These are phyloP conservation scores for Fagus crenata DNA, from an alignment of 306 rosid genomes.

Conservation along the genomic window DNA sequence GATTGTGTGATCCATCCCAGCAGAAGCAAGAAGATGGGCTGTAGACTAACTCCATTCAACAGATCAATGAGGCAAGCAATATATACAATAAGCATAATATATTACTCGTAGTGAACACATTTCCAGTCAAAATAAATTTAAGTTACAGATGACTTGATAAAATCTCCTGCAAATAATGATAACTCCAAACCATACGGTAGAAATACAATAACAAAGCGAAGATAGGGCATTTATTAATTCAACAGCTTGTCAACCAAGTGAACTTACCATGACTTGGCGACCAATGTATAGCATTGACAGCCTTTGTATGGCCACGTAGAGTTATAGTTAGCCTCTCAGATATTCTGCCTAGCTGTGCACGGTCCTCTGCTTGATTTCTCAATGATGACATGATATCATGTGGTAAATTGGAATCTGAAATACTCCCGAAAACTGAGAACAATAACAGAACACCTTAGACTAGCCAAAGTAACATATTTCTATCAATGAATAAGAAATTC, in stretches of 20 bases:
- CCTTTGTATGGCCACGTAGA: conserved; percentile 59
- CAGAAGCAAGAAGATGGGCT: conserved; percentile 99
- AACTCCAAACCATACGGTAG: background rate
- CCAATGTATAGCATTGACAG: conserved; percentile 79
- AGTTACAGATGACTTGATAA: background rate
- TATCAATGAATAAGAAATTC: conserved; percentile 8
- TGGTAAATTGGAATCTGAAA: conserved; percentile 55
- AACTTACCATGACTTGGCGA: conserved; percentile 67
- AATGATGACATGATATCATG: conserved; percentile 47
- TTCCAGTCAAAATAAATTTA: background rate
- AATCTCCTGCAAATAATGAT: background rate
- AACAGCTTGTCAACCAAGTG: conserved; percentile 21
- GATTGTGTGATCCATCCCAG: conserved; percentile 78
- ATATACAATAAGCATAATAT: conserved; percentile 20
- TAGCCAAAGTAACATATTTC: conserved; percentile 9
- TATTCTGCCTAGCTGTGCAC: conserved; percentile 27
- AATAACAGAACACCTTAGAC: conserved; percentile 18
- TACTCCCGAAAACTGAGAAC: conserved; percentile 52
- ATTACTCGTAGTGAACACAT: conserved; percentile 1
- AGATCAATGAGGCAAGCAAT: conserved; percentile 43
- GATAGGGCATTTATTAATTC: background rate
- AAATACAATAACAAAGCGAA: background rate
- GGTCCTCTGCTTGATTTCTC: conserved; percentile 50
- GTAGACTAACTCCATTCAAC: conserved; percentile 67
- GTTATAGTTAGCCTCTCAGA: conserved; percentile 50